These are phyloP conservation scores for Leonotis leonurus DNA, from an alignment of 257 asterid genomes.

Conservation along the genomic window DNA sequence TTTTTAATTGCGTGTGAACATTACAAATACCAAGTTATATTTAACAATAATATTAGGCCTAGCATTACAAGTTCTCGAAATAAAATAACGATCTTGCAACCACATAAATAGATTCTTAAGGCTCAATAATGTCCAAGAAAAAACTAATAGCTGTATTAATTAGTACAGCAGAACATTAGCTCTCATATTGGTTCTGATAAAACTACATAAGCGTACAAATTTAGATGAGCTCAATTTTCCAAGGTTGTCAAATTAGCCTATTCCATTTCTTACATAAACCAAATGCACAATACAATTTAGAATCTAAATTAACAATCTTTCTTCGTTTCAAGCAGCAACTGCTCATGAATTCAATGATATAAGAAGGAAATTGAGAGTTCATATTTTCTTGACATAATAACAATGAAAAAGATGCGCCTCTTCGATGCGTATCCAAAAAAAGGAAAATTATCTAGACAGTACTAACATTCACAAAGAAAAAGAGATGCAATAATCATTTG, in stretches of 20 bases:
- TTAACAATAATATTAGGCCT: not conserved
- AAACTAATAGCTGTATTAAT: no score
- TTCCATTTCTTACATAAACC: not conserved
- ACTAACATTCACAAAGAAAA: not conserved
- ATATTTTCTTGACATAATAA: not conserved
- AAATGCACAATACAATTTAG: not conserved
- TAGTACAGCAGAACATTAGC: no score
- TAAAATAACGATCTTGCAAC: not conserved
- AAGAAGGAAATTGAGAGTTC: not conserved
- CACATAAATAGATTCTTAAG: not conserved
- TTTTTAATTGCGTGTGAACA: not conserved
- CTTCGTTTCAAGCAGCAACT: not conserved
- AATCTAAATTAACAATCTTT: not conserved
- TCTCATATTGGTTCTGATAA: not conserved
- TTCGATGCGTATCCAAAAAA: not conserved
- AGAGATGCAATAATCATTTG: not conserved
- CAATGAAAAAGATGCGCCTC: not conserved
- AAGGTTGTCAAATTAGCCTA: not conserved
- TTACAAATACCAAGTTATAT: not conserved
- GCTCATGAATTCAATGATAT: not conserved
- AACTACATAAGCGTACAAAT: no score
- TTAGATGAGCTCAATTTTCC: not conserved
- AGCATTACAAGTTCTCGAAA: not conserved
- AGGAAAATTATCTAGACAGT: not conserved
- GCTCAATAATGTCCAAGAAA: not conserved